A percentile compares a stretch with the other conserved stretches of the same genome.
Evolutionary conservation across 2,329 filamentous ascomycete species (phyloP).

Genomic region (Colletotrichum destructivum): DNA sequence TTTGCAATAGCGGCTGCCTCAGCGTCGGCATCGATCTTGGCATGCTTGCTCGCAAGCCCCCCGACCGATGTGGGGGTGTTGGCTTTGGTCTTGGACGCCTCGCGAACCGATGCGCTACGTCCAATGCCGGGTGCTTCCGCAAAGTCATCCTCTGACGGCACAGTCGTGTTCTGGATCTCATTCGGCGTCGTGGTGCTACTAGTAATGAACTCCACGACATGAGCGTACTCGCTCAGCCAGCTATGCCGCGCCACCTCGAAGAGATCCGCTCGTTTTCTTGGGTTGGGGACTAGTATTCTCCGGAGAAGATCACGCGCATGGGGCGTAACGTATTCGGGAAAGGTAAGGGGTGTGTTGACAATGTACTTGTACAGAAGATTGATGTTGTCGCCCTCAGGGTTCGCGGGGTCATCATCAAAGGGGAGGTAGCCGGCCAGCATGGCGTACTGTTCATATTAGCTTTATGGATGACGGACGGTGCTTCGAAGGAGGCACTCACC

Average conservation of each 20-base stretch:
- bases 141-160: constrained; percentile 65
- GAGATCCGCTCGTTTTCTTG: constrained; percentile 92
- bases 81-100: constrained; percentile 80
- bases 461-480: background rate
- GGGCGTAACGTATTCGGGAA: constrained; percentile 98
- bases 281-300: constrained; percentile 94
- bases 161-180: constrained; percentile 87
- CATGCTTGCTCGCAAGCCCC: constrained; percentile 81
- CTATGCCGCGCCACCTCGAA: constrained; percentile 98
- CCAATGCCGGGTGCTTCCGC: constrained; percentile 64
- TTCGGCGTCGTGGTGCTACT: constrained; percentile 91
- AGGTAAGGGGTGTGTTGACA: constrained; percentile 94
- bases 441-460: constrained; percentile 79
- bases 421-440: constrained; percentile 98
- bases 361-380: constrained; percentile 99
- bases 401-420: constrained; percentile 98
- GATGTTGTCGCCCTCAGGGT: constrained; percentile 99
- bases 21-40: constrained; percentile 78
- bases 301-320: constrained; percentile 94
- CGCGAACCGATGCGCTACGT: constrained; percentile 91
- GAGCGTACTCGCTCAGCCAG: constrained; percentile 97
- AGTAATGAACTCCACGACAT: constrained; percentile 96
- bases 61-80: constrained; percentile 65
- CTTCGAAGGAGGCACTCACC: constrained; percentile 69
- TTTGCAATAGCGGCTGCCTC: constrained; percentile 68